These are phyloP conservation scores for Pulveroboletus sp. DNA, from an alignment of 768 basidiomycete genomes.

Conservation along the genomic window DNA sequence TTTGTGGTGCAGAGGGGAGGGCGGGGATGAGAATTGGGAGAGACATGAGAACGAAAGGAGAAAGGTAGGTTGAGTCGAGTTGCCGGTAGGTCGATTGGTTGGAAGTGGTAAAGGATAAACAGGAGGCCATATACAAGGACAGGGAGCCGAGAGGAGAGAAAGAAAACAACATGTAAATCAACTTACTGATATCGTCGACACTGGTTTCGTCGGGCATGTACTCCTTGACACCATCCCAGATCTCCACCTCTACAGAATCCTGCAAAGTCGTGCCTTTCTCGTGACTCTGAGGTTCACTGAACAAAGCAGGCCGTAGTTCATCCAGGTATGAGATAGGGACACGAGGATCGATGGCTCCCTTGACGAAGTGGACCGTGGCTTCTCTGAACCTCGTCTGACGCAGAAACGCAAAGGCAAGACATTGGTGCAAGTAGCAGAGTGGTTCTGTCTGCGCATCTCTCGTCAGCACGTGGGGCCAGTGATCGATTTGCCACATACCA, in stretches of 20 bases:
- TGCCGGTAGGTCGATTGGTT: slow-evolving; percentile 23
- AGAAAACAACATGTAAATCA: slow-evolving; percentile 14
- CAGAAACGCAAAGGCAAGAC: slow-evolving; percentile 78
- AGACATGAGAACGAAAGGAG: slow-evolving; percentile 24
- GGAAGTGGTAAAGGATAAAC: slow-evolving; percentile 25
- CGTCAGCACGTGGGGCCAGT: slow-evolving; percentile 4
- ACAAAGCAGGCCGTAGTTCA: slow-evolving; percentile 65
- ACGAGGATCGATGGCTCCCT: slow-evolving; percentile 82
- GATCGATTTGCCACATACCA: slow-evolving; percentile 7
- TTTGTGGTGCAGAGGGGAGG: slow-evolving; percentile 20
- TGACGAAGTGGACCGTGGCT: slow-evolving; percentile 73
- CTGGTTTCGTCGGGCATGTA: slow-evolving; percentile 65
- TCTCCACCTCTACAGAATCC: slow-evolving; percentile 53
- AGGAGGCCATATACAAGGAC: slow-evolving; percentile 16
- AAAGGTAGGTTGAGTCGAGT: slow-evolving; percentile 22
- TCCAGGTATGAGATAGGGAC: slow-evolving; percentile 80
- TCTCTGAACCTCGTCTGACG: slow-evolving; percentile 80
- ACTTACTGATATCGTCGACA: slow-evolving; percentile 88
- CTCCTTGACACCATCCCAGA: slow-evolving; percentile 75
- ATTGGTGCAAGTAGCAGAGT: slow-evolving; percentile 75
- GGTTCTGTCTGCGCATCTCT: slow-evolving; percentile 51
- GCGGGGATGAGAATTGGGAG: slow-evolving; percentile 33
- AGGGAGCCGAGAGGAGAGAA: slow-evolving; percentile 14
- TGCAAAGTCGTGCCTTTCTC: neutral
- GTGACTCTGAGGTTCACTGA: slow-evolving; percentile 25